Conservation (phyloP, 1,139 yeast genomes). For the Candida pseudoviswanathii region DNA sequence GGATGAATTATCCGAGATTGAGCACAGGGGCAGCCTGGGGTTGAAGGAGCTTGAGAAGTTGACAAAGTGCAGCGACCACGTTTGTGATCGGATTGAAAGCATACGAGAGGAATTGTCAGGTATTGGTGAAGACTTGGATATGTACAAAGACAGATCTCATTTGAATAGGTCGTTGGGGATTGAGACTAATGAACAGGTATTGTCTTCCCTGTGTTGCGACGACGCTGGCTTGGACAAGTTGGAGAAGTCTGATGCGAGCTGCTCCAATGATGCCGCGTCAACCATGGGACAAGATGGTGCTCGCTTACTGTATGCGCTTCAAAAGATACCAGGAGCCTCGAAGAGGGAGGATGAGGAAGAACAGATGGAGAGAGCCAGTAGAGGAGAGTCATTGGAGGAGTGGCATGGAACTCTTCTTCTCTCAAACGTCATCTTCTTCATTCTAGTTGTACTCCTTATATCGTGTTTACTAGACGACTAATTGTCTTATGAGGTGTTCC, state of each 20-base stretch:
- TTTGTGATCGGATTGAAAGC: slow-evolving; percentile 9
- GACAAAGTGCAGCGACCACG: slow-evolving; percentile 8
- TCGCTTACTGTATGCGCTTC: no score
- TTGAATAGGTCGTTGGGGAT: no score
- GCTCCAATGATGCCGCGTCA: no score
- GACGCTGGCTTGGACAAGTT: neutral
- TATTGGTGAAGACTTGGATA: slow-evolving; percentile 1
- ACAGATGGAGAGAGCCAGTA: no score
- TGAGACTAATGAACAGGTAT: slow-evolving; percentile 2
- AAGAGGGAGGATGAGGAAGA: no score
- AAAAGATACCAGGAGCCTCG: no score
- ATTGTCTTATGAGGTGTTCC: no score
- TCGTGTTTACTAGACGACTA: no score
- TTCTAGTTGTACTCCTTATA: no score
- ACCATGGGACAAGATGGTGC: neutral
- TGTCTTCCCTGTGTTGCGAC: slow-evolving; percentile 1
- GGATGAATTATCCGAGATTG: slow-evolving; percentile 9
- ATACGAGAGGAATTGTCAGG: slow-evolving; percentile 10
- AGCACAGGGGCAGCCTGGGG: slow-evolving; percentile 11
- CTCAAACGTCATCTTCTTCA: no score
- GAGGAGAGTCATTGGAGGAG: no score
- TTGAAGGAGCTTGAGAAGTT: slow-evolving; percentile 10
- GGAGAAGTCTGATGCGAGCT: neutral
- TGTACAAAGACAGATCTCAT: slow-evolving; percentile 1
- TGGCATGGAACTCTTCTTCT: no score